Evolutionary conservation across 345 rosid species (phyloP), one percentile per base, ranked within the genome.

Genomic region (Odontarrhena argentea): DNA sequence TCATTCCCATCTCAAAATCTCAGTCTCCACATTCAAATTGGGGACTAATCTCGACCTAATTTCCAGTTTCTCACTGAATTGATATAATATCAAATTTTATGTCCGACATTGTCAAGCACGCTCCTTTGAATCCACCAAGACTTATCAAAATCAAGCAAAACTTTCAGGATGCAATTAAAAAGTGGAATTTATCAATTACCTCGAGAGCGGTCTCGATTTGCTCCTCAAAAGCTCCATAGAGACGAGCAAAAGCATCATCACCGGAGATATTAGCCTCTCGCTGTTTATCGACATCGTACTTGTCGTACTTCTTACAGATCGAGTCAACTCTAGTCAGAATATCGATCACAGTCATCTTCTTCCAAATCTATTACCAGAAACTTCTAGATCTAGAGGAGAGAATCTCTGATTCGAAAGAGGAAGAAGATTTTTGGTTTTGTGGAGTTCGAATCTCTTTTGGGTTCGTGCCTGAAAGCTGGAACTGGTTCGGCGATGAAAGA

Each of bases 291-390:
- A 95, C 73, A 76, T 95, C 96, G 86, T 88, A 95, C 69, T 77
- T 85, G 75, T 94, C 99, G 78, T 87, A 94, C 79, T 86, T 94
- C 71, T 88, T 76, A 83, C 97, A 91, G 87, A 94, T 94, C 84
- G 89, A 68, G 65, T 94, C 97, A 35, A 91, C 97, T 76, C 96
- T 81, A 41, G 96, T 88, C 52, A 91, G 78, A 30, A 94, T 78
- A 80, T 94, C 99, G 87, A 91, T 91, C 54, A 94, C 99, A 66
- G 91, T 94, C 99, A 91, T 90, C 55, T 70, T 83, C 69, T 24
- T 41, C 64, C 18, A 24, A 57, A 32, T 56, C 51, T 22, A 12
- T 22, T 6, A 50, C 45, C 14, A 26, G 57, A 10, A 61, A 24
- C 64, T 61, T 32, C 41, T 58, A 36, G 74, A 74, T 74, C 74